A percentile compares a stretch with the other conserved stretches of the same genome.
These are phyloP conservation scores for Acacia acuminata DNA, from an alignment of 306 rosid species.

Conservation along the genomic window DNA sequence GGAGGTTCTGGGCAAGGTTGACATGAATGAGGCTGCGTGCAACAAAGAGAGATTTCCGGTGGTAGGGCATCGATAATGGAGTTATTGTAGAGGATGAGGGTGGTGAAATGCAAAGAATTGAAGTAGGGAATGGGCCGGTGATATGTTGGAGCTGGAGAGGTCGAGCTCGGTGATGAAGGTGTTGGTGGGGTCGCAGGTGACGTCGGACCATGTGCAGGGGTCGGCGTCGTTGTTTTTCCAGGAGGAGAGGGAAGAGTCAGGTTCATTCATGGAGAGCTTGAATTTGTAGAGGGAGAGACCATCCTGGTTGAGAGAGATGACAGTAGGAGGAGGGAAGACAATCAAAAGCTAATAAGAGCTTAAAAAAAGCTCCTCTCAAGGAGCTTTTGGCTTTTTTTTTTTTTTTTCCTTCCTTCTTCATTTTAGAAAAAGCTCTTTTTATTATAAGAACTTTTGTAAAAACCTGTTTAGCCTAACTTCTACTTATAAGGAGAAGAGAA, in stretches of 20 bases:
- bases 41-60: conserved; percentile 47
- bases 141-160: conserved; percentile 63
- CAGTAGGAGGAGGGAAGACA: too few relatives aligned
- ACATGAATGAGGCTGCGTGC: conserved; percentile 44
- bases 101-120: conserved; percentile 59
- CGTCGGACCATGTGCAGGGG: conserved; percentile 74
- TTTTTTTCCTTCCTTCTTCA: too few relatives aligned
- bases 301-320: conserved; percentile 46
- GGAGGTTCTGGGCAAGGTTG: conserved; percentile 81
- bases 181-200: conserved; percentile 46
- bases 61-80: conserved; percentile 70
- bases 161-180: conserved; percentile 46
- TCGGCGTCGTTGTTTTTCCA: conserved; percentile 55
- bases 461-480: too few relatives aligned
- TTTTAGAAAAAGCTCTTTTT: too few relatives aligned
- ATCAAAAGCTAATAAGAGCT: too few relatives aligned
- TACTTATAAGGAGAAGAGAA: too few relatives aligned
- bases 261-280: conserved; percentile 60
- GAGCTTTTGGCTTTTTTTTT: too few relatives aligned
- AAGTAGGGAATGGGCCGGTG: conserved; percentile 54
- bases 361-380: too few relatives aligned
- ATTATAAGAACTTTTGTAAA: too few relatives aligned
- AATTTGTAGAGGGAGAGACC: conserved; percentile 55
- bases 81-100: conserved; percentile 63
- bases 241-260: conserved; percentile 49